phyloP scores from a whole-genome alignment of 192 early-diverging fungal genomes.

The Polychytrium aggregatum region DNA sequence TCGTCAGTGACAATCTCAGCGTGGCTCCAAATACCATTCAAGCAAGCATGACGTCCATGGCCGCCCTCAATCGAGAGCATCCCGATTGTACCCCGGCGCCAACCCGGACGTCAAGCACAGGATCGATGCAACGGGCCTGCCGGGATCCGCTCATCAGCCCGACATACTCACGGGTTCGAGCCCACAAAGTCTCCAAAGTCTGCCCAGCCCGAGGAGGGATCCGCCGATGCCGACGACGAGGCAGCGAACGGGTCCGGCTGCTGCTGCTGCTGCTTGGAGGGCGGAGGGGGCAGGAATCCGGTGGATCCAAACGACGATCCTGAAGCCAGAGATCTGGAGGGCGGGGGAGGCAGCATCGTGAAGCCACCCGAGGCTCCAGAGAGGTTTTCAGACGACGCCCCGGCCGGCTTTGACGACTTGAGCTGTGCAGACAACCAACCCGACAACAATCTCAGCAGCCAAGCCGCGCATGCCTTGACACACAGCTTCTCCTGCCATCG shows the following conservation, averaged over 20 bases:
- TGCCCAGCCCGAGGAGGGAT: conserved; percentile 11
- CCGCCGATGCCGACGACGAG: background rate
- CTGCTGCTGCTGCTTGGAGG: background rate
- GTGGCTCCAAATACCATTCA: too few species aligned
- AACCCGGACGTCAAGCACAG: too few species aligned
- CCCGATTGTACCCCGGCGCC: too few species aligned
- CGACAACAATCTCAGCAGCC: background rate
- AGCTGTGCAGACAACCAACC: background rate
- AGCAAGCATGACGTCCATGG: too few species aligned
- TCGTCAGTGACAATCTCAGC: too few species aligned
- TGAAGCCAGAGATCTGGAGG: too few species aligned
- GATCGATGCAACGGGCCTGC: too few species aligned
- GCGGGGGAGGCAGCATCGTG: background rate
- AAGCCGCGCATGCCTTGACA: background rate
- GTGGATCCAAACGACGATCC: background rate
- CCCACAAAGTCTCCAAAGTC: conserved; percentile 28
- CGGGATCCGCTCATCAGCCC: too few species aligned
- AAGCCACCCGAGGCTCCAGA: too few species aligned
- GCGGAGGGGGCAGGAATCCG: conserved; percentile 9
- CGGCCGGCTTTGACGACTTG: background rate
- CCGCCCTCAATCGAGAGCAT: too few species aligned
- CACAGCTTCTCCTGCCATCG: too few species aligned
- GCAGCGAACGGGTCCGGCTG: background rate
- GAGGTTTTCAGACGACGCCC: background rate
- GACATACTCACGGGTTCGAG: too few species aligned